phyloP scores from a whole-genome alignment of 2,329 filamentous ascomycete species.

The Blumeriella jaapii region DNA sequence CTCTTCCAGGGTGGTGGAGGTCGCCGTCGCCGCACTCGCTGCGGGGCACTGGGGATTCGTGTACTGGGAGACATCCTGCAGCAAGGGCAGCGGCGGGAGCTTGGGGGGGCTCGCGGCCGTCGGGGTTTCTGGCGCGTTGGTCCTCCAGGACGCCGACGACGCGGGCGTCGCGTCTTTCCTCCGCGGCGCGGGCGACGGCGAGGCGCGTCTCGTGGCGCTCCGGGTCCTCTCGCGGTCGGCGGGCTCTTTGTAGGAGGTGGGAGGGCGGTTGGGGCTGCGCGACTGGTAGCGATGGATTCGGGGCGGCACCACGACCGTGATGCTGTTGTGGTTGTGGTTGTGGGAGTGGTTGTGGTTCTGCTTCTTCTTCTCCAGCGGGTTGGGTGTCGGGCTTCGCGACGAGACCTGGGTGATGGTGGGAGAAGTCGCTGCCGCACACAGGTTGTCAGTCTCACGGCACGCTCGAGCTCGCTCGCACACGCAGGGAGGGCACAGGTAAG shows the following conservation, averaged over 20 bases:
- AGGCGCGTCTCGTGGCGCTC: constrained; percentile 22
- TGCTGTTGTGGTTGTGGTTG: too few relatives aligned
- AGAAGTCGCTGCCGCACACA: constrained; percentile 34
- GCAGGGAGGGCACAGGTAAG: too few relatives aligned
- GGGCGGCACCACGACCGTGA: constrained; percentile 36
- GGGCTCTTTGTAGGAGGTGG: constrained; percentile 33
- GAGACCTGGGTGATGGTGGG: constrained; percentile 38
- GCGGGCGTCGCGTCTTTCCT: constrained; percentile 27
- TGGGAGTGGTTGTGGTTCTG: too few relatives aligned
- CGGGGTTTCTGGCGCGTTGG: constrained; percentile 11
- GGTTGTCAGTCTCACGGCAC: constrained; percentile 8
- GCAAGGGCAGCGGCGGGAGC: constrained; percentile 34
- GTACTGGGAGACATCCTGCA: constrained; percentile 56
- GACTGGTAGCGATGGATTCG: constrained; percentile 41
- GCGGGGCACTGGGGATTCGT: constrained; percentile 43
- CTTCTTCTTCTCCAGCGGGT: constrained; percentile 40
- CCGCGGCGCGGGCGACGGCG: constrained; percentile 19
- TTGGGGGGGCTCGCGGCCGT: constrained; percentile 21
- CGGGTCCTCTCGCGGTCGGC: constrained; percentile 35
- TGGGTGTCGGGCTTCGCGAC: constrained; percentile 44
- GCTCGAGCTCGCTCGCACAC: not conserved
- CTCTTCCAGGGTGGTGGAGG: constrained; percentile 63
- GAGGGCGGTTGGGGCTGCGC: constrained; percentile 41
- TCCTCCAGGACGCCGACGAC: constrained; percentile 16
- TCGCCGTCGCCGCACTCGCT: constrained; percentile 44